phyloP scores from a whole-genome alignment of 768 basidiomycete species.

The Fistulinella prunicolor region DNA sequence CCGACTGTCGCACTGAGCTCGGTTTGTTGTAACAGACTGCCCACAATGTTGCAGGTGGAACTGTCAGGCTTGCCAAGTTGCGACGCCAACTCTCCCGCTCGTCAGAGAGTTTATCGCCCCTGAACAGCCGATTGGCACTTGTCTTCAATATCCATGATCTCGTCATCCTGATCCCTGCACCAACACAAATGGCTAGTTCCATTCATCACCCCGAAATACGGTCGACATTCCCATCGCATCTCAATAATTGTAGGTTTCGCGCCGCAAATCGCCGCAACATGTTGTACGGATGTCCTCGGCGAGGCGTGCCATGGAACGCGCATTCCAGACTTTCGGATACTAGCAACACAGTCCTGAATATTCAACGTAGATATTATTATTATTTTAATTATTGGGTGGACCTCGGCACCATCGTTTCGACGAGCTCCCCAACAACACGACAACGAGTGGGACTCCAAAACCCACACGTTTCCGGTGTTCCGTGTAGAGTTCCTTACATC shows the following conservation, averaged over 20 bases:
- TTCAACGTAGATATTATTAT: too few relatives aligned
- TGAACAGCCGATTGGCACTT: neutral
- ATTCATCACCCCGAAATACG: neutral
- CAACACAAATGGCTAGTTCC: neutral
- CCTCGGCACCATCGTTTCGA: too few relatives aligned
- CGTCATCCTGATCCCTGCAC: neutral
- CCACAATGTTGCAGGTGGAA: slow-evolving; percentile 6
- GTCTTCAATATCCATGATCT: neutral
- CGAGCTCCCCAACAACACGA: neutral
- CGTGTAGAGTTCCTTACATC: too few relatives aligned
- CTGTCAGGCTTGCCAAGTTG: neutral
- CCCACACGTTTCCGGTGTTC: too few relatives aligned
- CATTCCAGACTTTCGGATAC: neutral
- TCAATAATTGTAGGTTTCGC: neutral
- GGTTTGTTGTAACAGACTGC: neutral
- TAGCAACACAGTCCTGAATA: slow-evolving; percentile 4
- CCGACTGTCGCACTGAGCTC: slow-evolving; percentile 12
- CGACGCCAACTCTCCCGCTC: slow-evolving; percentile 1
- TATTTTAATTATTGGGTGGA: too few relatives aligned
- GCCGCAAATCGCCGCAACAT: slow-evolving; percentile 6
- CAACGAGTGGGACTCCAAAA: too few relatives aligned
- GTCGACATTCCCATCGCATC: neutral
- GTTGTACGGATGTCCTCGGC: neutral
- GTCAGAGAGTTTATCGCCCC: neutral
- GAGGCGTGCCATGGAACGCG: neutral